Conservation (phyloP, 306 rosid species). For the Dryas octopetala region DNA sequence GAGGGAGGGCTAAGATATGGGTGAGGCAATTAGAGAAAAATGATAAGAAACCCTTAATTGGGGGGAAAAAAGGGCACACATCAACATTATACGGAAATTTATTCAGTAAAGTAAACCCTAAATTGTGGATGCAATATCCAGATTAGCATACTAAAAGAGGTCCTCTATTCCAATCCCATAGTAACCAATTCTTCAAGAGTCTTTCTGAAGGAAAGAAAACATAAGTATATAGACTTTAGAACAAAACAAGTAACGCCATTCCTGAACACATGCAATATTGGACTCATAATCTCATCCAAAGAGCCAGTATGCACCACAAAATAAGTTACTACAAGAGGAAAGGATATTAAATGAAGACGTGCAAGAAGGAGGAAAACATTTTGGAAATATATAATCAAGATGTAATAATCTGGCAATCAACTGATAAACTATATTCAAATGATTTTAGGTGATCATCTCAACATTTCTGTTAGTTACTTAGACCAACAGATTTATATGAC, state of each 20-base stretch:
- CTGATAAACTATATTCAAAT: too few relatives aligned
- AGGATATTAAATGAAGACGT: background rate
- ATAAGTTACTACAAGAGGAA: background rate
- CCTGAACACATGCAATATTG: background rate
- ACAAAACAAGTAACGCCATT: background rate
- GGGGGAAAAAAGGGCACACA: background rate
- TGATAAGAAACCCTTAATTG: background rate
- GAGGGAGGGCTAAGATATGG: background rate
- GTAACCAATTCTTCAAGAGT: too few relatives aligned
- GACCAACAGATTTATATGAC: background rate
- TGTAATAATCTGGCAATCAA: too few relatives aligned
- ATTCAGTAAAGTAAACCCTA: background rate
- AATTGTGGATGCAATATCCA: background rate
- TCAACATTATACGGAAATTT: background rate
- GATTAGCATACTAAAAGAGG: background rate
- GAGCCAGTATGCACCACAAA: background rate
- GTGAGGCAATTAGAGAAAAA: background rate
- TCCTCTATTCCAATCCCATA: too few relatives aligned
- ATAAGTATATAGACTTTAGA: background rate
- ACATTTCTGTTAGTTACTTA: background rate
- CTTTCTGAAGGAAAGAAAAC: background rate
- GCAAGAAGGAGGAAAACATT: background rate
- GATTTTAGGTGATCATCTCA: too few relatives aligned
- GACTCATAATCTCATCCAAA: background rate
- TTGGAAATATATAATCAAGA: too few relatives aligned